phyloP scores from a whole-genome alignment of 2,329 filamentous ascomycete species.

The Botrytis medusae region DNA sequence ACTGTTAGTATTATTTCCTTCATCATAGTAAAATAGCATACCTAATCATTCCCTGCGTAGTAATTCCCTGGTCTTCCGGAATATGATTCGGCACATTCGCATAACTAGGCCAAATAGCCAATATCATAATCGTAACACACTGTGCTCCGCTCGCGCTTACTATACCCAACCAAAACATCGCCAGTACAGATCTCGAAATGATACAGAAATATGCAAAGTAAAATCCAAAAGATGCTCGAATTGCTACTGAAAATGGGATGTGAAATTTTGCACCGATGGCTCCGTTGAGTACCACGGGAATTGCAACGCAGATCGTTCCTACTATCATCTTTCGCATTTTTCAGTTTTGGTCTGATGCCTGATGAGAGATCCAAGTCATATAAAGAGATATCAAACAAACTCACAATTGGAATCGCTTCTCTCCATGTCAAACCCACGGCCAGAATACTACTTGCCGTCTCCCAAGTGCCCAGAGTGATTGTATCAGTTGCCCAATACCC shows the following conservation, averaged over 20 bases:
- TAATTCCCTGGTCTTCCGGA: slow-evolving; percentile 50
- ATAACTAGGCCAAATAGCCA: slow-evolving; percentile 56
- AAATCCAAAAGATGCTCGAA: slow-evolving; percentile 48
- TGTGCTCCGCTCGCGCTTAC: slow-evolving; percentile 64
- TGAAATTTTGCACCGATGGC: slow-evolving; percentile 49
- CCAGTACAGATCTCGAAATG: slow-evolving; percentile 46
- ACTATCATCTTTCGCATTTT: slow-evolving; percentile 49
- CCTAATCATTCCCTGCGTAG: slow-evolving; percentile 54
- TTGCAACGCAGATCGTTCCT: slow-evolving; percentile 60
- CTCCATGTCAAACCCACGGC: slow-evolving; percentile 54
- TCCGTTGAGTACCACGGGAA: slow-evolving; percentile 52
- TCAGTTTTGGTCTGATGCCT: not conserved
- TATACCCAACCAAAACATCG: slow-evolving; percentile 62
- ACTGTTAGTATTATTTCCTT: not conserved
- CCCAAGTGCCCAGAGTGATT: slow-evolving; percentile 49
- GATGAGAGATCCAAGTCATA: not conserved
- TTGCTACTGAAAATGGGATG: slow-evolving; percentile 49
- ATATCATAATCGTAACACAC: slow-evolving; percentile 46
- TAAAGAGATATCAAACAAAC: slow-evolving; percentile 26
- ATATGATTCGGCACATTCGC: slow-evolving; percentile 42
- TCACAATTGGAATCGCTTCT: slow-evolving; percentile 49
- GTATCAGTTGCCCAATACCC: slow-evolving; percentile 45
- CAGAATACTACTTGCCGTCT: slow-evolving; percentile 51
- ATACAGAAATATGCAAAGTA: slow-evolving; percentile 46
- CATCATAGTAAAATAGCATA: slow-evolving; percentile 32